A percentile compares a stretch with the other conserved stretches of the same genome.
phyloP scores from a whole-genome alignment of 2,329 filamentous ascomycete species.

The Exophiala calicioides region DNA sequence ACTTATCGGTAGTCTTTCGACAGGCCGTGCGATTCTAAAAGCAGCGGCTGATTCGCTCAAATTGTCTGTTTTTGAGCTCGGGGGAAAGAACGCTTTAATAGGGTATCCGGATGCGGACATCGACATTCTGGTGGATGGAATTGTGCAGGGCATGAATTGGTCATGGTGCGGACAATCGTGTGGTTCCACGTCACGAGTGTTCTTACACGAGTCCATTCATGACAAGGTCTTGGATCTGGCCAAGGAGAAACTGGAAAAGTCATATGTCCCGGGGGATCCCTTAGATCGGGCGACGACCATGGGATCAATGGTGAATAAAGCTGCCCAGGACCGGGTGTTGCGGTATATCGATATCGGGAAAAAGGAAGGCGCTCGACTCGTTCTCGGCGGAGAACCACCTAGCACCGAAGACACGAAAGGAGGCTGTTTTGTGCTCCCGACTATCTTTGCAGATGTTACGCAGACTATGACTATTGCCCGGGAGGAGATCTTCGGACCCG shows the following conservation, averaged over 20 bases:
- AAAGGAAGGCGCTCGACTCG: conserved; percentile 14
- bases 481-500: conserved; percentile 27
- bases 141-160: conserved; percentile 42
- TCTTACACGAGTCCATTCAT: conserved; percentile 62
- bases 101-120: conserved; percentile 67
- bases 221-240: conserved; percentile 67
- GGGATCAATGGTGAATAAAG: conserved; percentile 16
- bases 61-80: conserved; percentile 63
- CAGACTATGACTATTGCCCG: conserved; percentile 21
- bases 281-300: conserved; percentile 49
- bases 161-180: conserved; percentile 54
- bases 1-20: conserved; percentile 41
- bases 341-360: conserved; percentile 23
- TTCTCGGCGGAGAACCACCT: conserved; percentile 9
- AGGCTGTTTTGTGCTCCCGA: conserved; percentile 25
- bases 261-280: conserved; percentile 66
- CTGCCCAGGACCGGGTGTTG: conserved; percentile 16
- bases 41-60: conserved; percentile 49
- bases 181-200: conserved; percentile 63
- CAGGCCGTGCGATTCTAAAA: conserved; percentile 42
- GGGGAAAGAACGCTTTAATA: conserved; percentile 65
- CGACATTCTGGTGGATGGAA: conserved; percentile 68
- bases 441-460: conserved; percentile 20
- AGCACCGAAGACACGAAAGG: conserved; percentile 3
- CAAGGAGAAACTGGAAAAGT: conserved; percentile 59